These are phyloP conservation scores for Ceratonia siliqua DNA, from an alignment of 306 rosid species.

Conservation along the genomic window DNA sequence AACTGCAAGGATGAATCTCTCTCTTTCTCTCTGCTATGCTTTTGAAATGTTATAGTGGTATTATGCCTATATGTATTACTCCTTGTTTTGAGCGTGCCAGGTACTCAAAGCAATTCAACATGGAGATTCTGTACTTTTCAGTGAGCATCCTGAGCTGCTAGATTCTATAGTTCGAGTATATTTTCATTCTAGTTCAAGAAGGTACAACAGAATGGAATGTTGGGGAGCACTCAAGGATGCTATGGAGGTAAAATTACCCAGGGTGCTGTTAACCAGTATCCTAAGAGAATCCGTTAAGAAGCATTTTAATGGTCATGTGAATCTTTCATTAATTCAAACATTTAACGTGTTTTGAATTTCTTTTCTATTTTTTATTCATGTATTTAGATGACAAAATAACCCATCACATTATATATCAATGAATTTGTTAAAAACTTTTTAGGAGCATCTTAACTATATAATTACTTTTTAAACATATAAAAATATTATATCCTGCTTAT, in stretches of 20 bases:
- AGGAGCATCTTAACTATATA: too few species aligned
- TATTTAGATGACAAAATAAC: neutral
- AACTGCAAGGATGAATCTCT: slow-evolving; percentile 7
- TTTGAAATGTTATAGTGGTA: neutral
- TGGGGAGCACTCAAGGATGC: slow-evolving; percentile 96
- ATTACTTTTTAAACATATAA: too few species aligned
- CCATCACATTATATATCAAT: neutral
- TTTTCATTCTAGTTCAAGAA: slow-evolving; percentile 81
- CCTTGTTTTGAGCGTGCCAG: slow-evolving; percentile 35
- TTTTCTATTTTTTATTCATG: neutral
- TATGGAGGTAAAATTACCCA: slow-evolving; percentile 63
- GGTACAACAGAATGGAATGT: slow-evolving; percentile 79
- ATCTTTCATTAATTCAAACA: neutral
- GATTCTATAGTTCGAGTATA: slow-evolving; percentile 79
- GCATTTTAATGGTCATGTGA: neutral
- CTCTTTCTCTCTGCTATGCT: neutral
- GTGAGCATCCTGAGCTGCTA: slow-evolving; percentile 69
- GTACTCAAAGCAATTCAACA: slow-evolving; percentile 66
- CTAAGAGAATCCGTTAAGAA: too few species aligned
- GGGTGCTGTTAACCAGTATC: too few species aligned
- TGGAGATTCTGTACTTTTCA: slow-evolving; percentile 73
- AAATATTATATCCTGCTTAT: too few species aligned
- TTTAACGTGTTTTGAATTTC: neutral
- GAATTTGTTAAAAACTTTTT: too few species aligned
- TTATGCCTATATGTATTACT: neutral